Evolutionary conservation across 768 basidiomycete genomes (phyloP).

Genomic region (Pulveroboletus frians): DNA sequence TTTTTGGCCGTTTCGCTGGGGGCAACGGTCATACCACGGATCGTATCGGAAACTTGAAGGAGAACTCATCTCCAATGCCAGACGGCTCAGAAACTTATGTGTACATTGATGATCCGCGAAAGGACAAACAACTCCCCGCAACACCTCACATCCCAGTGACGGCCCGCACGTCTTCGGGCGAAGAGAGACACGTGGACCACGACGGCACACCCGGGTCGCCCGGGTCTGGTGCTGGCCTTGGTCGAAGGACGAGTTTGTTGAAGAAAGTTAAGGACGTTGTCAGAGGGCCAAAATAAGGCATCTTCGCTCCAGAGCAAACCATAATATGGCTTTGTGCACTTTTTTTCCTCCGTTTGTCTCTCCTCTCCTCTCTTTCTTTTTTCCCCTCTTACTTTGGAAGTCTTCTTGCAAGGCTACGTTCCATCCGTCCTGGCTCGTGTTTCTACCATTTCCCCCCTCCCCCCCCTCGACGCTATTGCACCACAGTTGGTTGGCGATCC

Average conservation of each 20-base stretch:
- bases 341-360: constrained; percentile 1
- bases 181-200: constrained; percentile 44
- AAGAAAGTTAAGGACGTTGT: constrained; percentile 76
- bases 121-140: constrained; percentile 52
- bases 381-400: constrained; percentile 6
- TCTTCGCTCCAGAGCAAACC: constrained; percentile 3
- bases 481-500: constrained; percentile 1
- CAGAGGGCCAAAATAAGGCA: constrained; percentile 43
- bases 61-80: constrained; percentile 28
- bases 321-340: constrained; percentile 4
- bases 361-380: not conserved
- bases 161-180: constrained; percentile 24
- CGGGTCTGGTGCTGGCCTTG: constrained; percentile 42
- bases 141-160: constrained; percentile 33
- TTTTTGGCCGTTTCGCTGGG: constrained; percentile 66
- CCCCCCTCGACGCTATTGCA: not conserved
- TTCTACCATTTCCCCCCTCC: not conserved
- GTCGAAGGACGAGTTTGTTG: constrained; percentile 72
- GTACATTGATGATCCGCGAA: constrained; percentile 49
- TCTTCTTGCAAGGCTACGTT: constrained; percentile 4
- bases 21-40: constrained; percentile 25
- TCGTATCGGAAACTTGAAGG: constrained; percentile 34
- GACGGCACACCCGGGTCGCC: constrained; percentile 38
- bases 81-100: constrained; percentile 54
- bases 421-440: not conserved